Conservation (phyloP, 1,284 basidiomycete species). For the Moniliophthora roreri region DNA sequence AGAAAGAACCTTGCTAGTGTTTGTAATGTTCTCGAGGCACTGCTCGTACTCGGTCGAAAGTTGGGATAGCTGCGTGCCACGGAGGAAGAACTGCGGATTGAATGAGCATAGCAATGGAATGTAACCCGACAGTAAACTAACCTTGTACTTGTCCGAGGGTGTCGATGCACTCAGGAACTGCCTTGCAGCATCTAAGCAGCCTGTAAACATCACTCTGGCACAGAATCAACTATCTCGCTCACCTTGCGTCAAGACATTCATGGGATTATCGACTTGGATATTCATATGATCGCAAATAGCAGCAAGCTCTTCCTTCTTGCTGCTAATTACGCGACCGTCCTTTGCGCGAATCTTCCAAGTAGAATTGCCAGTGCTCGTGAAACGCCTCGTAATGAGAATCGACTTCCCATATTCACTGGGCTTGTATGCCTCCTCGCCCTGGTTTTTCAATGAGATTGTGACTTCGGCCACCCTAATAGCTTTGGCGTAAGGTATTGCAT, state of each 20-base stretch:
- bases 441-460: slow-evolving; percentile 81
- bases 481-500: neutral
- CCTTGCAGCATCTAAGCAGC: slow-evolving; percentile 49
- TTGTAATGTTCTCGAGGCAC: slow-evolving; percentile 71
- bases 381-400: slow-evolving; percentile 84
- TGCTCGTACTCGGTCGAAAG: slow-evolving; percentile 86
- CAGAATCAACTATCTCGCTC: slow-evolving; percentile 13
- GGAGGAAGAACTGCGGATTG: slow-evolving; percentile 80
- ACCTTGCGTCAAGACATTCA: slow-evolving; percentile 94
- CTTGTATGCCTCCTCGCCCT: slow-evolving; percentile 87
- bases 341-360: slow-evolving; percentile 85
- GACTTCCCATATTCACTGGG: slow-evolving; percentile 81
- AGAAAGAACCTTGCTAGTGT: slow-evolving; percentile 61
- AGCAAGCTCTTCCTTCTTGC: slow-evolving; percentile 84
- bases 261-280: slow-evolving; percentile 95
- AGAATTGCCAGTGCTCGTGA: slow-evolving; percentile 74
- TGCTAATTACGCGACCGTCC: slow-evolving; percentile 68
- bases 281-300: slow-evolving; percentile 93
- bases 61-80: slow-evolving; percentile 90
- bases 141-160: slow-evolving; percentile 89
- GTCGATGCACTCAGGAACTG: slow-evolving; percentile 88
- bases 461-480: slow-evolving; percentile 68
- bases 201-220: neutral
- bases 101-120: neutral
- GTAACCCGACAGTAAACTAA: slow-evolving; percentile 26